A percentile compares a stretch with the other conserved stretches of the same genome.
These are phyloP conservation scores for Tylopilus plumbeoviolaceoides DNA, from an alignment of 768 basidiomycete genomes.

Conservation along the genomic window DNA sequence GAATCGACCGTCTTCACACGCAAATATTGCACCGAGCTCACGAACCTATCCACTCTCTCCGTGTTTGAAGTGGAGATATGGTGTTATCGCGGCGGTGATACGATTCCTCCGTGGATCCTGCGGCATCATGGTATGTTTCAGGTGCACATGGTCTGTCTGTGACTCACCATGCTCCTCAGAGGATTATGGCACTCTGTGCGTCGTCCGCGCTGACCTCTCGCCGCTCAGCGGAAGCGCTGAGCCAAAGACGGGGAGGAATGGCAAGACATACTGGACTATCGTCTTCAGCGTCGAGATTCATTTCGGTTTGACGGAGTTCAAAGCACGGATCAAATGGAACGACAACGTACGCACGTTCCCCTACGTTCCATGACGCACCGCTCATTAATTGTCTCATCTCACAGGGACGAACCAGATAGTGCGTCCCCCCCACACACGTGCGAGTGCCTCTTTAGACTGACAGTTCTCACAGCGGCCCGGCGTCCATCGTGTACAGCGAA, in stretches of 20 bases:
- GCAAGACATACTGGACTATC: conserved; percentile 79
- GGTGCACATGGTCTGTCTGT: not conserved
- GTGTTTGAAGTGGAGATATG: conserved; percentile 84
- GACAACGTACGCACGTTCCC: conserved; percentile 53
- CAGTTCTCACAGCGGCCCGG: conserved; percentile 57
- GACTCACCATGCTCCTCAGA: conserved; percentile 36
- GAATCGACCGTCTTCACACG: too few relatives aligned
- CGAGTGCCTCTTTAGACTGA: not conserved
- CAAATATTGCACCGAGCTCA: conserved; percentile 72
- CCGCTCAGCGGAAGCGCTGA: conserved; percentile 67
- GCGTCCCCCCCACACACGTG: conserved; percentile 24
- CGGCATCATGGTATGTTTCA: conserved; percentile 39
- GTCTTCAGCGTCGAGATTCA: conserved; percentile 83
- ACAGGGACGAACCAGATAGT: conserved; percentile 73
- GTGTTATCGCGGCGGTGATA: conserved; percentile 76
- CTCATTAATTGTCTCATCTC: conserved; percentile 1
- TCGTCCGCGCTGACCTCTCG: conserved; percentile 75
- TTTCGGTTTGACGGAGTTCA: conserved; percentile 80
- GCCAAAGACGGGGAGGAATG: conserved; percentile 57
- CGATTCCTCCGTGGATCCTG: conserved; percentile 70
- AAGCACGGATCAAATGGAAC: conserved; percentile 76
- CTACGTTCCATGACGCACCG: not conserved
- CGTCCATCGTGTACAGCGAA: conserved; percentile 79
- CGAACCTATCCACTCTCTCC: conserved; percentile 67
- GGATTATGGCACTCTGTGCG: conserved; percentile 71